Evolutionary conservation across 306 rosid species (phyloP), one percentile per base, ranked within the genome.

Genomic region (Hylodesmum podocarpum): DNA sequence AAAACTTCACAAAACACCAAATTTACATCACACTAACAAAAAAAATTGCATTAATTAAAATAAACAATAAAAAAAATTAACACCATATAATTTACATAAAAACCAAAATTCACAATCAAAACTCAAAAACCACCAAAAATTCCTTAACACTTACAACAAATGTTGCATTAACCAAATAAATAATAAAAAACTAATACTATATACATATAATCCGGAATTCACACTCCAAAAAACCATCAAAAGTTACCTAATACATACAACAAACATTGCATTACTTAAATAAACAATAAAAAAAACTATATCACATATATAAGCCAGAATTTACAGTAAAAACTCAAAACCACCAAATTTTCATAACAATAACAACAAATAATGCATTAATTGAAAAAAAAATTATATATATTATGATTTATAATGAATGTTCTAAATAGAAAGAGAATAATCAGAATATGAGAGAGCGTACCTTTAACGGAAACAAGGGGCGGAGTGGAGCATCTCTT

Each of bases 401-500:
- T 55, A 25, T 51, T 1, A 21, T 8, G 1, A 22, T 54, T 25
- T 57, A 33, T 61, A 31, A 34, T 36, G 61, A 66, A 63, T 77
- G 44, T 62, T 61, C 47, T 6, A 9, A 5, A 72, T 36, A 66
- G 50, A 65, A 31, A 77, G 54, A 82, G 58, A 79, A n/a, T n/a
- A n/a, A n/a, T n/a, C n/a, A 28, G 55, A 28, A 31, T 22, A 61
- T 16, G 34, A 15, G 31, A 41, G 70, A 74, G 62, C 80, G 50
- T 73, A 83, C 73, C 84, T 79, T 69, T 19, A 40, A 58, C 44
- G 61, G 50, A 62, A 72, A 27, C 50, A 43, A 24, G 36, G 18
- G 4, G 6, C 28, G 55, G 62, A 68, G 76, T 67, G 70, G 4
- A 24, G 28, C 81, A 67, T 78, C 70, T 29, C 22, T 46, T 37